Percentiles rank a stretch among this genome's conserved stretches.
phyloP scores from a whole-genome alignment of 495 filamentous ascomycete species.

The Lophiotrema nucula region DNA sequence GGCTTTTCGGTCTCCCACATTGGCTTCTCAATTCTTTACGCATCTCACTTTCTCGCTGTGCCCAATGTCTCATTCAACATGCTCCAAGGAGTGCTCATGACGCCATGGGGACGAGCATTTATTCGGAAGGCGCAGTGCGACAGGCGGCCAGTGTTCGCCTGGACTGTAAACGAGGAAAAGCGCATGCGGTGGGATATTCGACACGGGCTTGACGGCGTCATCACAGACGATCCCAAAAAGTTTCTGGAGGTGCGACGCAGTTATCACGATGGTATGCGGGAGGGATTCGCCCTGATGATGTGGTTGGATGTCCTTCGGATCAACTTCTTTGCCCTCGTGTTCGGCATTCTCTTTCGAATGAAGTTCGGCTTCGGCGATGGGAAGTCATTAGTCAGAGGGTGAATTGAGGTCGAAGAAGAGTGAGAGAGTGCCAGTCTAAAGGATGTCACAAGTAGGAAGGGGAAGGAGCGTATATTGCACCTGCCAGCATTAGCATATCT shows the following conservation, averaged over 20 bases:
- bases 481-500: background rate
- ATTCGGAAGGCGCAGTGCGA: conserved; percentile 55
- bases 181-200: conserved; percentile 73
- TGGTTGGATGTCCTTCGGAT: conserved; percentile 32
- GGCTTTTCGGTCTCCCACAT: conserved; percentile 68
- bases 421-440: too few relatives aligned
- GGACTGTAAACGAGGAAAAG: conserved; percentile 78
- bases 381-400: conserved; percentile 6
- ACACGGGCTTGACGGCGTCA: conserved; percentile 53
- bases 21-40: conserved; percentile 66
- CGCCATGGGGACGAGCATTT: conserved; percentile 63
- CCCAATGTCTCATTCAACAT: conserved; percentile 73
- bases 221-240: conserved; percentile 56
- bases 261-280: conserved; percentile 35
- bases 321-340: conserved; percentile 32
- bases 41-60: conserved; percentile 63
- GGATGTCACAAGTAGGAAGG: background rate
- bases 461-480: background rate
- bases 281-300: conserved; percentile 15
- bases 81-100: conserved; percentile 61
- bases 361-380: conserved; percentile 17
- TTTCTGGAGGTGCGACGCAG: conserved; percentile 48
- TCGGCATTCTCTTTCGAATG: conserved; percentile 24
- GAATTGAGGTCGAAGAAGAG: too few relatives aligned
- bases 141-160: conserved; percentile 63